Evolutionary conservation across 2,329 filamentous ascomycete species (phyloP), one percentile per base, ranked within the genome.

Genomic region (Albifimbria verrucaria): DNA sequence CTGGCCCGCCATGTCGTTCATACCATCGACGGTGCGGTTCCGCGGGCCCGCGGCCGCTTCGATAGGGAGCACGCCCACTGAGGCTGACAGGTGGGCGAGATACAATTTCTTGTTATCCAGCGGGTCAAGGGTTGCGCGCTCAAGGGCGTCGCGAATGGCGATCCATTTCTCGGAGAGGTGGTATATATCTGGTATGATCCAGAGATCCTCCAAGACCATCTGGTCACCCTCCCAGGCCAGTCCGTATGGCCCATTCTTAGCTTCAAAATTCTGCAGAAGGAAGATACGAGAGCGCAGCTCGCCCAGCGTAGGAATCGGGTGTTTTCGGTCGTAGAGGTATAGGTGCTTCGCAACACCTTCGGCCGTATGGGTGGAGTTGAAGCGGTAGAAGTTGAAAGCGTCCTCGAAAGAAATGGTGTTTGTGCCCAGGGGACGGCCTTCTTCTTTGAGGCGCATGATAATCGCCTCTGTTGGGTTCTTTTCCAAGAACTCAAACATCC

Each of bases 361-460:
- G 9, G 63, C 59, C 12, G 75, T 77, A 44, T 59, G 53, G n/a
- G 65, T 55, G 49, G 70, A 61, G 15, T 64, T 58, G 15, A 68
- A 60, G 32, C 68, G 67, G 61, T 77, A 75, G 51, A 65, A 59
- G 58, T 74, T 68, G 59, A 80, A 75, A 49, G 74, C 73, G 21
- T 72, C 68, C 55, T 78, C 71, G 50, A 80, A 81, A n/a, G 72
- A 64, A 12, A 67, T 54, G 23, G 65, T 66, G 61, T 71, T 69
- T 50, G 62, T 56, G 55, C 70, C 65, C 26, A 77, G 55, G 7
- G 72, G 71, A 3, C 54, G 47, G 11, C 69, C 73, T 56, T 80
- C 78, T 48, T 79, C 71, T 64, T 79, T 79, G 52, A 81, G 67
- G 1, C 78, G 76, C 72, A 81, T 70, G 48, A 81, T 55, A 52